Conservation (phyloP, 352 stramenopile species). For the Sclerospora graminicola region DNA sequence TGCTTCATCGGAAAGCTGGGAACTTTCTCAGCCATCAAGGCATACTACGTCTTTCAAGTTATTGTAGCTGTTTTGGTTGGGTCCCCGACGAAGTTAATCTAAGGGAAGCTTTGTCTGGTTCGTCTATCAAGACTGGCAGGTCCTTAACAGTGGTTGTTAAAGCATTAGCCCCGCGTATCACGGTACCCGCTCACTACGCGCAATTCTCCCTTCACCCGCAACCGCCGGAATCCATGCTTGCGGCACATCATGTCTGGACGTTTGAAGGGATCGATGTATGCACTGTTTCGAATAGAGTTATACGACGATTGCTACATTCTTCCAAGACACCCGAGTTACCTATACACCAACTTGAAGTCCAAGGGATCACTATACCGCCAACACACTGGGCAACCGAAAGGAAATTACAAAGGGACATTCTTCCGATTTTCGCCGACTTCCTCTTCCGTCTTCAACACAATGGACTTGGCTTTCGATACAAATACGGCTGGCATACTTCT, state of each 20-base stretch:
- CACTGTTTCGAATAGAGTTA: not conserved
- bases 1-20: not conserved
- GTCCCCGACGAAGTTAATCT: not conserved
- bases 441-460: conserved; percentile 4
- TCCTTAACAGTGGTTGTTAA: not conserved
- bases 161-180: not conserved
- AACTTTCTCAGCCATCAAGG: too few relatives aligned
- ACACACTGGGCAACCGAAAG: not conserved
- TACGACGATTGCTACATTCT: not conserved
- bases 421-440: conserved; percentile 1
- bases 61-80: too few relatives aligned
- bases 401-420: not conserved
- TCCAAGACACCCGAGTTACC: not conserved
- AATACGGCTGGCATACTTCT: not conserved
- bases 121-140: too few relatives aligned
- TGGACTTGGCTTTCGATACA: conserved; percentile 2
- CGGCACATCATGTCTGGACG: not conserved
- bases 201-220: not conserved
- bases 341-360: not conserved
- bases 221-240: not conserved
- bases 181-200: not conserved
- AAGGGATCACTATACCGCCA: not conserved
- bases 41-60: too few relatives aligned
- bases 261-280: not conserved
- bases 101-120: not conserved